phyloP scores from a whole-genome alignment of 805 yeast species.

The Metschnikowia drakensbergensis region DNA sequence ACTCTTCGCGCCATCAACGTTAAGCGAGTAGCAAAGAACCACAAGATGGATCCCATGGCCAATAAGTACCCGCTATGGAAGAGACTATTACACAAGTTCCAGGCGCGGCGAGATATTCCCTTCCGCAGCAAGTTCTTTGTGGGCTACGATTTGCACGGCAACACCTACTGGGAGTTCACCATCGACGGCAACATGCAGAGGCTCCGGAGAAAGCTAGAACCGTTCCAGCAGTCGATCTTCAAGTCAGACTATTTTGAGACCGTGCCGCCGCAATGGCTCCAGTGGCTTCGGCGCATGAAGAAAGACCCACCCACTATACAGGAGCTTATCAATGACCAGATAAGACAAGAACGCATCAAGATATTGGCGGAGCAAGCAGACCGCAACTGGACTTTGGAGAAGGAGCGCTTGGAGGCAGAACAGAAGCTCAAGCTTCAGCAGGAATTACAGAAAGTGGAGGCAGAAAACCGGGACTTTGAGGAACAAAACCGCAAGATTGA shows the following conservation, averaged over 20 bases:
- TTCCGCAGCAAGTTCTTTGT: constrained; percentile 66
- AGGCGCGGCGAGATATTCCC: constrained; percentile 60
- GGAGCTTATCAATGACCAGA: constrained; percentile 57
- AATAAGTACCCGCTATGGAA: constrained; percentile 48
- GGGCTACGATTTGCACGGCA: constrained; percentile 79
- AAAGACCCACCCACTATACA: constrained; percentile 54
- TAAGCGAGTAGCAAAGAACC: not conserved
- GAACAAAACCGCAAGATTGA: not conserved
- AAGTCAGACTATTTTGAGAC: constrained; percentile 57
- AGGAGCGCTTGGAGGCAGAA: constrained; percentile 30
- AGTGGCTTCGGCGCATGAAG: constrained; percentile 72
- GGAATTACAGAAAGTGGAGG: constrained; percentile 27
- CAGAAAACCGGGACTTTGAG: constrained; percentile 12
- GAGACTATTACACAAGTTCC: constrained; percentile 52
- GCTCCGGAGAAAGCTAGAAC: constrained; percentile 62
- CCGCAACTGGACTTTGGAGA: constrained; percentile 38
- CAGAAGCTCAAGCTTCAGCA: constrained; percentile 27
- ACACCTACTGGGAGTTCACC: constrained; percentile 80
- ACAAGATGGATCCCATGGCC: constrained; percentile 46
- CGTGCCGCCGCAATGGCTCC: constrained; percentile 71
- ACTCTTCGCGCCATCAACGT: constrained; percentile 1
- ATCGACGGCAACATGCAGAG: constrained; percentile 49
- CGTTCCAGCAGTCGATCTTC: constrained; percentile 43
- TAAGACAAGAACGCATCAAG: constrained; percentile 52
- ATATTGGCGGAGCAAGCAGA: constrained; percentile 47